Percentiles rank a stretch among this genome's conserved stretches.
Conservation (phyloP, 768 basidiomycete genomes). For the Podaxis sp. region DNA sequence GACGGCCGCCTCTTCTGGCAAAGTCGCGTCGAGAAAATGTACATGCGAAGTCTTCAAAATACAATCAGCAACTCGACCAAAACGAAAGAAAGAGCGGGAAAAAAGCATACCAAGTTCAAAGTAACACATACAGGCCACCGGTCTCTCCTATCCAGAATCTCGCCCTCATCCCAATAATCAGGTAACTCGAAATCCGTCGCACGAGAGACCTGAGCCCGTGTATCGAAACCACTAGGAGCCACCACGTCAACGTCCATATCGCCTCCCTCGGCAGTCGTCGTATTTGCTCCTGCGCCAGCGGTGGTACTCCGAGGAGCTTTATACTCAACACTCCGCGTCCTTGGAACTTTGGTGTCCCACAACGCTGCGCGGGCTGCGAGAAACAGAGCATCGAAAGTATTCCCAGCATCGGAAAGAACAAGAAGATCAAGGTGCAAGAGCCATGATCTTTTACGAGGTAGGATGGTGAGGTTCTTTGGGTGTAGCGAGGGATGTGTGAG, state of each 20-base stretch:
- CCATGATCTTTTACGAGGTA: conserved; percentile 70
- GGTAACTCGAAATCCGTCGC: conserved; percentile 84
- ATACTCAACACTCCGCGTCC: conserved; percentile 71
- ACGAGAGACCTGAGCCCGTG: conserved; percentile 38
- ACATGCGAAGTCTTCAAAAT: conserved; percentile 47
- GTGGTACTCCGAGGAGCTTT: conserved; percentile 37
- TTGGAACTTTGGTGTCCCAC: conserved; percentile 79
- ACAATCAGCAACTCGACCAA: not conserved
- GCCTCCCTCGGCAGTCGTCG: conserved; percentile 24
- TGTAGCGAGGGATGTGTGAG: conserved; percentile 67
- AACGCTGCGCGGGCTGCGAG: conserved; percentile 77
- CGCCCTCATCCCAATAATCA: conserved; percentile 89
- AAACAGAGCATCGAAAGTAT: conserved; percentile 75
- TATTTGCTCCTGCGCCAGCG: not conserved
- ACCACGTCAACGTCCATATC: conserved; percentile 61
- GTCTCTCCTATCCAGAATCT: conserved; percentile 57
- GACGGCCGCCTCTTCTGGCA: conserved; percentile 68
- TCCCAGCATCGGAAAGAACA: conserved; percentile 73
- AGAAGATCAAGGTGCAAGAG: conserved; percentile 73
- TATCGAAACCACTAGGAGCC: conserved; percentile 56
- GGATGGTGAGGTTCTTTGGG: conserved; percentile 62
- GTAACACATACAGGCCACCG: conserved; percentile 78
- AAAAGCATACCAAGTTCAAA: conserved; percentile 66
- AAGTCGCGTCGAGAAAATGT: conserved; percentile 75
- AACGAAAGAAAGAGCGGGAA: not conserved